phyloP scores from a whole-genome alignment of 2,329 filamentous ascomycete species.

The Dryadomyces quercus-mongolicae region DNA sequence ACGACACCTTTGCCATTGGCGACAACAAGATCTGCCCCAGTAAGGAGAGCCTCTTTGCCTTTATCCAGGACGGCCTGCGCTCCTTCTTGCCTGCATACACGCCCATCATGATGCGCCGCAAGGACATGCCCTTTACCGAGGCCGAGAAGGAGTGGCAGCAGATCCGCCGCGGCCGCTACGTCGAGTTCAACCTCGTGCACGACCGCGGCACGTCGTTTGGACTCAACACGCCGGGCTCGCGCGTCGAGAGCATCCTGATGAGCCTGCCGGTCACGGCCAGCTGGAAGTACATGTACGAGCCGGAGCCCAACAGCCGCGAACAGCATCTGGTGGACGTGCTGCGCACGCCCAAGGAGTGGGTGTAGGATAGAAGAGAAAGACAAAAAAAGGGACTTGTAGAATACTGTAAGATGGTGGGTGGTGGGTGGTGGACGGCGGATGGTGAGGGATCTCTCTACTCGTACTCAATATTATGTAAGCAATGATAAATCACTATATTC shows the following conservation, averaged over 20 bases:
- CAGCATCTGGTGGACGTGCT: conserved; percentile 66
- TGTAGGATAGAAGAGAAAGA: conserved; percentile 25
- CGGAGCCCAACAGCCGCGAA: conserved; percentile 63
- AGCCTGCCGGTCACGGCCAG: conserved; percentile 83
- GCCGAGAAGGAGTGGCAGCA: conserved; percentile 95
- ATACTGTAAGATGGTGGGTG: background rate
- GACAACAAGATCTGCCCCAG: conserved; percentile 27
- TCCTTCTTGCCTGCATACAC: conserved; percentile 86
- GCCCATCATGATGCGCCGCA: conserved; percentile 76
- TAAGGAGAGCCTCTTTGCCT: conserved; percentile 80
- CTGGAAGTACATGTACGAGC: conserved; percentile 94
- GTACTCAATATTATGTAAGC: too few species aligned
- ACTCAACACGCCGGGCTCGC: conserved; percentile 78
- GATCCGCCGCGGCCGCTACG: conserved; percentile 83
- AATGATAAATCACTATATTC: too few species aligned
- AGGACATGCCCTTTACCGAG: conserved; percentile 81
- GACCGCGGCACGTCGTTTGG: conserved; percentile 93
- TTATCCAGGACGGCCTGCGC: conserved; percentile 71
- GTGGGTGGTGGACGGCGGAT: too few species aligned
- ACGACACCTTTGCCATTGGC: conserved; percentile 56
- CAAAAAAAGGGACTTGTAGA: background rate
- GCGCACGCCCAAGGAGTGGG: conserved; percentile 54
- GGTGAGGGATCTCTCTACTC: too few species aligned
- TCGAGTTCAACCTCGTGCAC: conserved; percentile 97
- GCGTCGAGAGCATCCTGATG: conserved; percentile 96